phyloP scores from a whole-genome alignment of 2,329 filamentous ascomycete species.

The Plenodomus biglobosus region DNA sequence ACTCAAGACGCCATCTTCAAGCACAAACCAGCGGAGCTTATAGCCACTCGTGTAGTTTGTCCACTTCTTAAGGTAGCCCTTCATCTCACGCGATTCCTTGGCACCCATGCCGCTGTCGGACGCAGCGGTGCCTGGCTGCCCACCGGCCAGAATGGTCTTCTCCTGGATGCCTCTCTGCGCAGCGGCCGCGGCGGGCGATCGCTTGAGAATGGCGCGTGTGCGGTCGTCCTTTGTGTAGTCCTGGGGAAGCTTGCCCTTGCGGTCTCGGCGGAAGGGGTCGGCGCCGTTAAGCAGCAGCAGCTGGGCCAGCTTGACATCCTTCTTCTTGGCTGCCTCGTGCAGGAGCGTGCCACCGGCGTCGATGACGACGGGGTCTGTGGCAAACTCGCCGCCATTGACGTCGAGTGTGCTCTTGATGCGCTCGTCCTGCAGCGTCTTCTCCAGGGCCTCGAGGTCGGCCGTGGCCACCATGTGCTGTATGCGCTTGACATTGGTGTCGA shows the following conservation, averaged over 20 bases:
- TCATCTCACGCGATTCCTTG: slow-evolving; percentile 93
- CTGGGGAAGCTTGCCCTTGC: slow-evolving; percentile 92
- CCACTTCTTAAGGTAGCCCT: slow-evolving; percentile 98
- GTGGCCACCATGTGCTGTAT: slow-evolving; percentile 76
- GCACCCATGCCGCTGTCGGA: slow-evolving; percentile 64
- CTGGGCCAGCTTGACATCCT: slow-evolving; percentile 84
- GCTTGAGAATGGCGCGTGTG: slow-evolving; percentile 85
- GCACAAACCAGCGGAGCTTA: slow-evolving; percentile 94
- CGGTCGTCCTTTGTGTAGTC: slow-evolving; percentile 95
- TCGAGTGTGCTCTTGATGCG: slow-evolving; percentile 85
- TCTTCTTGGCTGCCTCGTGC: slow-evolving; percentile 88
- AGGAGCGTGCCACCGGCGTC: slow-evolving; percentile 88
- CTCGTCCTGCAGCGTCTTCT: slow-evolving; percentile 79
- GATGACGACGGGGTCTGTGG: slow-evolving; percentile 74
- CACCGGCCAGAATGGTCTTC: slow-evolving; percentile 88
- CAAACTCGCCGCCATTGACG: slow-evolving; percentile 88
- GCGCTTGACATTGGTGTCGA: slow-evolving; percentile 80
- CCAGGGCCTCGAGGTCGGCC: slow-evolving; percentile 75
- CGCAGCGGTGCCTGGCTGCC: slow-evolving; percentile 59
- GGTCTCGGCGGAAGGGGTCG: slow-evolving; percentile 92
- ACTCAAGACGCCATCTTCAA: slow-evolving; percentile 94
- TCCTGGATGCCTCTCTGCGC: slow-evolving; percentile 96
- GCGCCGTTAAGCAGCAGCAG: slow-evolving; percentile 89
- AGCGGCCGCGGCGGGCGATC: slow-evolving; percentile 88
- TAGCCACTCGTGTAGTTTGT: slow-evolving; percentile 98